phyloP scores from a whole-genome alignment of 169 alveolate species.

The Plasmodium yoelii region DNA sequence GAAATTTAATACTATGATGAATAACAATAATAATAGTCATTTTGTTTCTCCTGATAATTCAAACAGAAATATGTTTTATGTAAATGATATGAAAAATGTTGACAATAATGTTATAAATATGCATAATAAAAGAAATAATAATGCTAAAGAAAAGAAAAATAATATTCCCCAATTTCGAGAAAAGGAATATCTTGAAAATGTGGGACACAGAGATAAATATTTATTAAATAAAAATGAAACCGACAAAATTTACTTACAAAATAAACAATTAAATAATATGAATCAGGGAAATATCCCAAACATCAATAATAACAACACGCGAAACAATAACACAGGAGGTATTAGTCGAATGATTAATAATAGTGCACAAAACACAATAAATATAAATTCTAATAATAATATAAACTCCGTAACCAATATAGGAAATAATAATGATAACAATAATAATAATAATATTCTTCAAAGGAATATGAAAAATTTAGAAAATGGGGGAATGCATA shows the following conservation, averaged over 20 bases:
- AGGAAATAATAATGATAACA: not conserved
- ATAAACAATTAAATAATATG: slow-evolving; percentile 26
- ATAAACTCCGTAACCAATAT: not conserved
- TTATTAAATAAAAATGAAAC: slow-evolving; percentile 54
- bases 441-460: not conserved
- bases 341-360: too few relatives aligned
- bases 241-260: slow-evolving; percentile 20
- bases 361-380: too few relatives aligned
- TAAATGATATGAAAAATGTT: slow-evolving; percentile 50
- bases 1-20: slow-evolving; percentile 8
- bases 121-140: slow-evolving; percentile 38
- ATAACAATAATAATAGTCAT: slow-evolving; percentile 23
- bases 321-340: too few relatives aligned
- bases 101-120: slow-evolving; percentile 25
- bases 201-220: slow-evolving; percentile 46
- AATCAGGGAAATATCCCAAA: not conserved
- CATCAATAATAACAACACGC: not conserved
- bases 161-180: slow-evolving; percentile 31
- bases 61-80: slow-evolving; percentile 25
- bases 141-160: slow-evolving; percentile 27
- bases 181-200: slow-evolving; percentile 56
- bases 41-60: slow-evolving; percentile 20
- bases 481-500: slow-evolving; percentile 10
- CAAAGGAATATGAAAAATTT: slow-evolving; percentile 9
- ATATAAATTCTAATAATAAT: too few relatives aligned